Conservation (phyloP, 1,284 basidiomycete species). For the Entoloma clypeatum region DNA sequence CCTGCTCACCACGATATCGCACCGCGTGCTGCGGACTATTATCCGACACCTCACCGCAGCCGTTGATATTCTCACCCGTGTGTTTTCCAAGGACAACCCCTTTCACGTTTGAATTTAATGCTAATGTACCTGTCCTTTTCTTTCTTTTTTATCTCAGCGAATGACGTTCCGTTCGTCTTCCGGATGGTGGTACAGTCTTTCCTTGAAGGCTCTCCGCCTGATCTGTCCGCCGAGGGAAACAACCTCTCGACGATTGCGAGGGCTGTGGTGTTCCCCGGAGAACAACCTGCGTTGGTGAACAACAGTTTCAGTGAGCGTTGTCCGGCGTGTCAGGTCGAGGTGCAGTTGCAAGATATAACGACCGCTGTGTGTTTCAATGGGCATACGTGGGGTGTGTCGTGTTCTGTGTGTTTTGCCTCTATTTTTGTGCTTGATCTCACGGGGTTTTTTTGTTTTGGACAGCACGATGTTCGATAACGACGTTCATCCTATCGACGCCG, state of each 20-base stretch:
- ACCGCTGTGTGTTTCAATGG: conserved; percentile 61
- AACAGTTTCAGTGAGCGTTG: conserved; percentile 53
- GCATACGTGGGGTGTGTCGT: conserved; percentile 33
- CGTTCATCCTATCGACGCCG: conserved; percentile 26
- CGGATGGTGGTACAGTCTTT: conserved; percentile 54
- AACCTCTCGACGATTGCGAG: conserved; percentile 40
- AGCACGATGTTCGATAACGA: conserved; percentile 25
- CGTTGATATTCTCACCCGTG: conserved; percentile 42
- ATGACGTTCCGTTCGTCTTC: conserved; percentile 54
- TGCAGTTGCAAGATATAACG: conserved; percentile 54
- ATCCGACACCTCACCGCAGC: conserved; percentile 53
- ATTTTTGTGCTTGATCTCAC: background rate
- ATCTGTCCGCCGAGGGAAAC: conserved; percentile 50
- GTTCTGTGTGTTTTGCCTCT: background rate
- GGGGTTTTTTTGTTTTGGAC: background rate
- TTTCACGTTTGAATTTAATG: too few relatives aligned
- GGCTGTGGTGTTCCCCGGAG: conserved; percentile 23
- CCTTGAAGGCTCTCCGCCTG: conserved; percentile 43
- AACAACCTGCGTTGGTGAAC: conserved; percentile 17
- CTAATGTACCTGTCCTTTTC: too few relatives aligned
- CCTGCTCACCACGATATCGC: conserved; percentile 49
- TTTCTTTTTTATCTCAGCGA: conserved; percentile 32
- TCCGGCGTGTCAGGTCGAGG: conserved; percentile 59
- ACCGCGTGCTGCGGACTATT: conserved; percentile 50
- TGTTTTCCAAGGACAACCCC: conserved; percentile 28